Evolutionary conservation across 2,329 filamentous ascomycete species (phyloP), one percentile per base, ranked within the genome.

Genomic region (Nothopassalora personata): DNA sequence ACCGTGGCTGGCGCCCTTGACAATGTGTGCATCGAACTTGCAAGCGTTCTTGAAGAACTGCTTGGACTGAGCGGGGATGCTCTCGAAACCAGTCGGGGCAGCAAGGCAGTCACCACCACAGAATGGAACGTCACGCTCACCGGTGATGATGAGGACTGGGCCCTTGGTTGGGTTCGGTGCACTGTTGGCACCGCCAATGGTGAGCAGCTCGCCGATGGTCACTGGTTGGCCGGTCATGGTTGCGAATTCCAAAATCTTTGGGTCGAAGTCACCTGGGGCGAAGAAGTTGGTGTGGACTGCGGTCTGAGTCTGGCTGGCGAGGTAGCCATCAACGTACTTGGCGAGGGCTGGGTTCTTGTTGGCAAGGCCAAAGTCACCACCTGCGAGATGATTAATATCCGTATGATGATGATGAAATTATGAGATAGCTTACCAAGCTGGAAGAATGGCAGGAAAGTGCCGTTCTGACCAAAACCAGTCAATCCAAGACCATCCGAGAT

Each of bases 21-120:
- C 79, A 18, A 87, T 76, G 48, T 79, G 79, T 0, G 82, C 74
- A 59, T 81, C 75, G 66, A 86, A 85, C 13, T 60, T 56, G 30
- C 52, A 53, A 36, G 80, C 75, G 13, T 79, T 73, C 1, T 75
- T 73, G 64, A 84, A 82, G 31, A 72, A 72, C 47, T 62, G 53
- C 53, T 65, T 68, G 0, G 78, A 79, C 23, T 70, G 68, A 10
- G 75, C 78, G 1, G 81, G 78, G 47, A 84, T 76, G 30, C 74
- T 77, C 0, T 71, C 64, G 55, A 72, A 64, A 13, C 72, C 74
- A 0, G 79, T 81, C 5, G 68, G 64, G 19, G 67, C 58, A 19
- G 71, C 74, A 3, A 75, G 67, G 72, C 84, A 87, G 70, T 87
- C 80, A 28, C 83, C 82, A 3, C 84, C 85, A 60, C 86, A 88